Percentiles rank a stretch among this genome's conserved stretches.
These are phyloP conservation scores for Cladosporium velox DNA, from an alignment of 2,329 filamentous ascomycete genomes.

Conservation along the genomic window DNA sequence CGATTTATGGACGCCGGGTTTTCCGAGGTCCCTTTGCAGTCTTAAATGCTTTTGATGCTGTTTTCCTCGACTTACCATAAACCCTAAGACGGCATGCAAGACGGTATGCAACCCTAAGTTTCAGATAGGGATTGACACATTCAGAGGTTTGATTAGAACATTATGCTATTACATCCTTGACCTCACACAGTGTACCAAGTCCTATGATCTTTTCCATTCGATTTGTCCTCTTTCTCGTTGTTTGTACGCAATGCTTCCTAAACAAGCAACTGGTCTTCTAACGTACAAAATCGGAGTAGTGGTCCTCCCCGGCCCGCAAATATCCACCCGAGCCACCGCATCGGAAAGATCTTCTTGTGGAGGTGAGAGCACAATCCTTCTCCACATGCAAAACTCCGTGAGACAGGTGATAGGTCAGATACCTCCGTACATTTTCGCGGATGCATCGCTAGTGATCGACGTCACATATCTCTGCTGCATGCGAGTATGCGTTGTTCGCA, in stretches of 20 bases:
- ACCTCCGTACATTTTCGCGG: neutral
- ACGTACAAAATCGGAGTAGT: neutral
- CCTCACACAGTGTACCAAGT: neutral
- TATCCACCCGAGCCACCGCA: neutral
- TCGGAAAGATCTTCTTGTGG: neutral
- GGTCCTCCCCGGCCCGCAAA: neutral
- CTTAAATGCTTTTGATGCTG: neutral
- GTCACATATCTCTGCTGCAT: neutral
- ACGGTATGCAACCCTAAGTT: neutral
- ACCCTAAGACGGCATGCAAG: neutral
- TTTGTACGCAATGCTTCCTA: neutral
- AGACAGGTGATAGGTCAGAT: neutral
- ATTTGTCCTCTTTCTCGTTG: neutral
- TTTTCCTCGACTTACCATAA: neutral
- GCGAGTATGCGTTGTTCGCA: neutral
- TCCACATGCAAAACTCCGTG: neutral
- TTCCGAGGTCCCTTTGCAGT: slow-evolving; percentile 49
- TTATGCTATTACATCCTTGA: too few relatives aligned
- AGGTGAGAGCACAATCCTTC: neutral
- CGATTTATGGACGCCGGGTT: slow-evolving; percentile 58
- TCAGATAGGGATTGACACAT: neutral
- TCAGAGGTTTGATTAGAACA: neutral
- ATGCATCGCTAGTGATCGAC: neutral
- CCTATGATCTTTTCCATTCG: neutral
- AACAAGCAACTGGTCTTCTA: neutral